Evolutionary conservation across 2,329 filamentous ascomycete species (phyloP).

Genomic region (Cylindrodendrum hubeiense): DNA sequence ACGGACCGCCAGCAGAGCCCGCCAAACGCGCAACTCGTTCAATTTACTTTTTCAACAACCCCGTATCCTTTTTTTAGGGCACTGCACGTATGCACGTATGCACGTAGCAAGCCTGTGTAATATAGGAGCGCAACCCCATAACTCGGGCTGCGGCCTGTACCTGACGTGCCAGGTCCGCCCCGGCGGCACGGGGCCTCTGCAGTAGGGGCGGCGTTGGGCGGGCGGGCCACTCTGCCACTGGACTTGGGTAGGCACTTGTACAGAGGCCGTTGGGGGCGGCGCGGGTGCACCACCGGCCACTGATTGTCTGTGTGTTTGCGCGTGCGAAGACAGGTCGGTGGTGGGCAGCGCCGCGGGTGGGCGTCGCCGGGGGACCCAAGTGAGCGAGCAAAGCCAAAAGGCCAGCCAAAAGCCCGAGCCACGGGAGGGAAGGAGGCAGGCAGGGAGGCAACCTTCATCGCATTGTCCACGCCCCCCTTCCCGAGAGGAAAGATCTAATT

Average conservation of each 20-base stretch:
- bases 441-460: neutral
- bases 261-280: neutral
- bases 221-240: neutral
- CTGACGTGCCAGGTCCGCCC: conserved; percentile 12
- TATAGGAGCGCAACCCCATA: neutral
- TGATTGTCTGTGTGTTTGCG: neutral
- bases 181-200: neutral
- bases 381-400: neutral
- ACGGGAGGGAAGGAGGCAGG: neutral
- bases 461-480: neutral
- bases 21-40: neutral
- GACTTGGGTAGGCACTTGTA: neutral
- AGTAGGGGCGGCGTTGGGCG: neutral
- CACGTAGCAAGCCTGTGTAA: neutral
- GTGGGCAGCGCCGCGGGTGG: neutral
- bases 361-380: conserved; percentile 12
- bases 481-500: conserved; percentile 35
- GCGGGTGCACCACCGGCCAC: too few species aligned
- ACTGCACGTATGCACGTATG: too few species aligned
- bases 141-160: neutral
- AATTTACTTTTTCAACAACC: neutral
- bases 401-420: conserved; percentile 9
- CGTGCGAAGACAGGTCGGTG: too few species aligned
- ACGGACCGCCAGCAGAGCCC: neutral
- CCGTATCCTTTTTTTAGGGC: neutral